Conservation (phyloP, 2,329 filamentous ascomycete species). For the Colletotrichum gigasporum region DNA sequence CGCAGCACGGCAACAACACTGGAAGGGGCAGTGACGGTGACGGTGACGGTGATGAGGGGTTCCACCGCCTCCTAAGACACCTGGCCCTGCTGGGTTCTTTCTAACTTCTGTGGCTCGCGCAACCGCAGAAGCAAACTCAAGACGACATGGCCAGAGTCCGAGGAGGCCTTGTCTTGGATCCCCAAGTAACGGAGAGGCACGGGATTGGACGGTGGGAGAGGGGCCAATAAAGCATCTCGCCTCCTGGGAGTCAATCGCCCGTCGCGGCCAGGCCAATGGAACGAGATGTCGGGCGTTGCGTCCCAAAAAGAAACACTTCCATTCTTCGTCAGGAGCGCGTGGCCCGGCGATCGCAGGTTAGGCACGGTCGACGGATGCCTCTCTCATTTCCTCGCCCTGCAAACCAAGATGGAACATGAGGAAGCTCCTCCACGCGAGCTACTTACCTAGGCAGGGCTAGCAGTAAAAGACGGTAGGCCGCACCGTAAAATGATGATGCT, state of each 20-base stretch:
- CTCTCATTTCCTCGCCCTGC: background rate
- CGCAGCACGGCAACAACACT: background rate
- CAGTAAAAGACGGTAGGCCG: no score
- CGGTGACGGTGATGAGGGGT: background rate
- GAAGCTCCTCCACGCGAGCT: no score
- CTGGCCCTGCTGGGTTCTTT: no score
- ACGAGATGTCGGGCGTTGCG: conserved; percentile 13
- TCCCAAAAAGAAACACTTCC: conserved; percentile 13
- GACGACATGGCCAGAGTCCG: background rate
- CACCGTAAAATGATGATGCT: background rate
- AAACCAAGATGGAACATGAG: background rate
- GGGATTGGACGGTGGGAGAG: conserved; percentile 1
- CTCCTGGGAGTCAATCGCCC: background rate
- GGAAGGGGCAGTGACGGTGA: background rate
- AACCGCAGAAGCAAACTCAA: background rate
- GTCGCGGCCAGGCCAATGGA: conserved; percentile 8
- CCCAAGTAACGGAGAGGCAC: background rate
- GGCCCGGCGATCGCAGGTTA: conserved; percentile 8
- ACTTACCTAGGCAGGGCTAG: no score
- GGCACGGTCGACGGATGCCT: background rate
- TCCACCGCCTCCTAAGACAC: background rate
- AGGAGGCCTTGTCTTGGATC: background rate
- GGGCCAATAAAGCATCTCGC: background rate
- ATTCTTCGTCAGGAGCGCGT: background rate
- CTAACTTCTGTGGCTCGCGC: background rate